These are phyloP conservation scores for Pyrenula massariospora DNA, from an alignment of 495 filamentous ascomycete species.

Conservation along the genomic window DNA sequence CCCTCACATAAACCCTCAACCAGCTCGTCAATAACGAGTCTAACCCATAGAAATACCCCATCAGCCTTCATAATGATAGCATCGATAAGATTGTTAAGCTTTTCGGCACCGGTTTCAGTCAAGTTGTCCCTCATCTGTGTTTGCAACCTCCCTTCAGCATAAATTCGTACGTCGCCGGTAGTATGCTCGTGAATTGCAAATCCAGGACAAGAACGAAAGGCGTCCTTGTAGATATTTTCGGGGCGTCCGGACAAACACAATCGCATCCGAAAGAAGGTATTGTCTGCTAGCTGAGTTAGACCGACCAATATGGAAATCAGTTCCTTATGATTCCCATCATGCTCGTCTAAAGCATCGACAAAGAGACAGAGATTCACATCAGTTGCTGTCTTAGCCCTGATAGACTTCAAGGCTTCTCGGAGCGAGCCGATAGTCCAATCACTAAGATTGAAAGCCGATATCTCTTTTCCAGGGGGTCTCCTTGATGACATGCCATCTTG, in stretches of 20 bases:
- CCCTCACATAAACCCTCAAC: constrained; percentile 10
- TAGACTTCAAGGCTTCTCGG: neutral
- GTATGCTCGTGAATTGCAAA: constrained; percentile 15
- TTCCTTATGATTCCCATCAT: constrained; percentile 8
- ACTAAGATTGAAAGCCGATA: neutral
- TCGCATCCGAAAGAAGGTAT: constrained; percentile 5
- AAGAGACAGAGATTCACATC: constrained; percentile 8
- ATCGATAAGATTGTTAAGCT: neutral
- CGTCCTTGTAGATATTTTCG: constrained; percentile 8
- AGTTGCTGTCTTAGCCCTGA: neutral
- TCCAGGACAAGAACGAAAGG: constrained; percentile 6
- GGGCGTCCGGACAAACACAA: constrained; percentile 13
- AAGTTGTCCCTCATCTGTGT: neutral
- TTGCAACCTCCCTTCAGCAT: constrained; percentile 8
- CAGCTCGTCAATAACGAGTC: constrained; percentile 13
- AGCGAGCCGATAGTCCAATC: neutral
- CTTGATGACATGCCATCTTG: neutral
- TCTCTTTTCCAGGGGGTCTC: too few relatives aligned
- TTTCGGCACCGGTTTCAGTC: neutral
- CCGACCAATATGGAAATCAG: constrained; percentile 5
- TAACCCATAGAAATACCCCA: constrained; percentile 18
- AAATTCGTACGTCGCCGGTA: constrained; percentile 7
- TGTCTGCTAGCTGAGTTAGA: constrained; percentile 1
- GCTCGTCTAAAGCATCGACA: constrained; percentile 15
- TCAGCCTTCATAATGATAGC: constrained; percentile 9